Conservation (phyloP, 805 yeast genomes). For the Brettanomyces anomalus region DNA sequence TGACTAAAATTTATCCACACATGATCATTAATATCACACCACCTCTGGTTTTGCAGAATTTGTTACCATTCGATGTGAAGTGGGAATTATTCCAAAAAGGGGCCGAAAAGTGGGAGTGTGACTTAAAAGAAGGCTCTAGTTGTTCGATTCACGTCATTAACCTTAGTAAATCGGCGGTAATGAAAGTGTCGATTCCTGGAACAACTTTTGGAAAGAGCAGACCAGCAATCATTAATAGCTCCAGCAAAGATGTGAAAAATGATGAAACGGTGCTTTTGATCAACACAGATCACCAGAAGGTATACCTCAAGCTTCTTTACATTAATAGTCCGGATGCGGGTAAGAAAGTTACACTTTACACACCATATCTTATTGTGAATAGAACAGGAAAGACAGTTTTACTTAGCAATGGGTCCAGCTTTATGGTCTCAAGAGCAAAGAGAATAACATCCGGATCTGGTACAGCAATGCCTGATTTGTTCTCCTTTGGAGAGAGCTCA, state of each 20-base stretch:
- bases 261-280: constrained; percentile 36
- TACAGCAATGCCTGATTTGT: constrained; percentile 53
- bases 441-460: constrained; percentile 2
- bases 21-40: constrained; percentile 71
- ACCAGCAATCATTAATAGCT: constrained; percentile 65
- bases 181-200: constrained; percentile 57
- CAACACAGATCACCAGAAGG: constrained; percentile 55
- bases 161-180: constrained; percentile 43
- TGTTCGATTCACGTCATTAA: constrained; percentile 75
- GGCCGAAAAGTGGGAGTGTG: constrained; percentile 56
- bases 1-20: constrained; percentile 74
- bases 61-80: constrained; percentile 72
- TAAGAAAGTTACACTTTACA: constrained; percentile 56
- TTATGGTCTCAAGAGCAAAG: constrained; percentile 35
- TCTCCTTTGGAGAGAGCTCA: constrained; percentile 65
- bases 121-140: constrained; percentile 54
- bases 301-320: constrained; percentile 60
- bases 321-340: constrained; percentile 45
- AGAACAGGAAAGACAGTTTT: constrained; percentile 62
- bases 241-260: constrained; percentile 21
- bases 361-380: constrained; percentile 82
- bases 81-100: constrained; percentile 74
- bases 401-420: constrained; percentile 48
- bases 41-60: constrained; percentile 77
- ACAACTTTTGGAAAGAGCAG: constrained; percentile 58